phyloP scores from a whole-genome alignment of 352 stramenopile species.

The Pseudoperonospora humuli region DNA sequence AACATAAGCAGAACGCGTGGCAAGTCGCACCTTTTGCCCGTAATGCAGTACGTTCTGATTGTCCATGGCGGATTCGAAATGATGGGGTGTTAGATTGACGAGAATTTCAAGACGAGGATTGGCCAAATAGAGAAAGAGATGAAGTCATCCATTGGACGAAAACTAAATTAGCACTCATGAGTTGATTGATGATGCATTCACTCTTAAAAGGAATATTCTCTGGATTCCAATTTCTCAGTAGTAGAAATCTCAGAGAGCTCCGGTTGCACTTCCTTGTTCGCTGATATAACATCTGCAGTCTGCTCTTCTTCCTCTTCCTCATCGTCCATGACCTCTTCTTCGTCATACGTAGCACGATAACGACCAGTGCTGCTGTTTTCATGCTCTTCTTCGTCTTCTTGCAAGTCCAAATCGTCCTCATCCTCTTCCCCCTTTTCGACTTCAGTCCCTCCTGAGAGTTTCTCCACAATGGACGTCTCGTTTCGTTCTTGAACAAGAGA shows the following conservation, averaged over 20 bases:
- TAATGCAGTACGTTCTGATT: slow-evolving; percentile 44
- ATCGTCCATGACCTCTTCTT: slow-evolving; percentile 20
- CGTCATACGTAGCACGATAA: slow-evolving; percentile 13
- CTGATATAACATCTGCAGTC: background rate
- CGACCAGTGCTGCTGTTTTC: slow-evolving; percentile 11
- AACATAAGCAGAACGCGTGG: slow-evolving; percentile 46
- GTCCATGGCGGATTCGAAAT: slow-evolving; percentile 9
- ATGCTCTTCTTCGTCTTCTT: slow-evolving; percentile 27
- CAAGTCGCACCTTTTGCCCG: slow-evolving; percentile 61
- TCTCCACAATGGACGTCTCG: slow-evolving; percentile 5
- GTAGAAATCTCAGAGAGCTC: background rate
- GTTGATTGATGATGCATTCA: background rate
- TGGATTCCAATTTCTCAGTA: background rate
- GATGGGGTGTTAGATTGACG: background rate
- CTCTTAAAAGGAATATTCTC: slow-evolving; percentile 2
- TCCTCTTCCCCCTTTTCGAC: slow-evolving; percentile 29
- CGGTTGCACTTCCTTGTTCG: slow-evolving; percentile 3
- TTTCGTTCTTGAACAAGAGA: slow-evolving; percentile 24
- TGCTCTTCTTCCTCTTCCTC: slow-evolving; percentile 20
- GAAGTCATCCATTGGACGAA: slow-evolving; percentile 15
- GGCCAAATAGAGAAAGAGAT: no score
- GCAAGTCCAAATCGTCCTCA: slow-evolving; percentile 26
- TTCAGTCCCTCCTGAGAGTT: slow-evolving; percentile 8
- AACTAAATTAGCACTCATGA: background rate
- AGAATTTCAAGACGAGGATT: slow-evolving; percentile 10